Base-by-base conservation (phyloP, 2,329 filamentous ascomycete genomes). In the Paramyrothecium roridum region DNA sequence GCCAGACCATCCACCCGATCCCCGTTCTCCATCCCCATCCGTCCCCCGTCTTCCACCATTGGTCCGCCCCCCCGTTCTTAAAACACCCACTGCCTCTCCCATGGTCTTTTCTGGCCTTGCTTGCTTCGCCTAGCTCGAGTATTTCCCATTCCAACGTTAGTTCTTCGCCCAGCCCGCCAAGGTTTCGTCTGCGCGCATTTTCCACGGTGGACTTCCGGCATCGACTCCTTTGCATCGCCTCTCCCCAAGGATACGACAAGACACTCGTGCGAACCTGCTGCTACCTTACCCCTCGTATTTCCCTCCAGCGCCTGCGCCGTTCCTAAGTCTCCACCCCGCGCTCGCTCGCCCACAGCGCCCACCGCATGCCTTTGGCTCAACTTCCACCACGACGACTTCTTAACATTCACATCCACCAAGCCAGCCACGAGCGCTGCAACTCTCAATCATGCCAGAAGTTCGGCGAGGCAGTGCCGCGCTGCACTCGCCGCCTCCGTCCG, bases 401-500 rank as follows among this genome's bases (percentile, higher is more conserved):
- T 19, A 3, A 33, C 10, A 11, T 48, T 21, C 22, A 16, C 23
- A 22, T 46, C 17, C 45, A 49, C 43, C 7, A 23, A 10, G 26
- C 26, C 4, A 4, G 26, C 4, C 10, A 30, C 26, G 26, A 30
- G 6, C 26, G 10, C 26, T 6, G 10, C 26, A 30, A 30, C 30
- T 19, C 12, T 12, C 50, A 45, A 63, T 48, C 26, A 70, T 70
- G 68, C 67, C 68, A 49, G 63, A 69, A 55, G 61, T 69, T 52
- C 61, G 65, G 51, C 59, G 62, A 59, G 68, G 65, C 23, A 67
- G 63, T 46, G 26, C 26, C 26, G 26, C 26, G 26, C 55, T 62
- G 20, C 57, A 63, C 37, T 54, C 57, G 30, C 47, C 59, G 54
- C 59, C 57, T 23, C 47, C 59, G 53, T 60, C 64, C 33, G 60